phyloP scores from a whole-genome alignment of 495 filamentous ascomycete genomes.

The Lasiosphaeria miniovina region DNA sequence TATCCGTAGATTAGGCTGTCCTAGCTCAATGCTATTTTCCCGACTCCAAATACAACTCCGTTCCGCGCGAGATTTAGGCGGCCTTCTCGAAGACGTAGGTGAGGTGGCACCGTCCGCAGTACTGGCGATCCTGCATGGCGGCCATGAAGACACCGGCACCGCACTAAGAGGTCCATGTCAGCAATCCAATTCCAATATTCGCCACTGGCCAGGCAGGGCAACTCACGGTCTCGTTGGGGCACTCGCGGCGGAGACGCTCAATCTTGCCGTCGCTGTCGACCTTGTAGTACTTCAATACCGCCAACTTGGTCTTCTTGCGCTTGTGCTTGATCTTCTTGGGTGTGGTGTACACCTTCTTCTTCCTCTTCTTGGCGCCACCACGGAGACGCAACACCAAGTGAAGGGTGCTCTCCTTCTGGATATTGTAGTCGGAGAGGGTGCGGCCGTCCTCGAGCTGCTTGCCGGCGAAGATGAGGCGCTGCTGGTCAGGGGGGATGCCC shows the following conservation, averaged over 20 bases:
- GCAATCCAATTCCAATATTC: conserved; percentile 8
- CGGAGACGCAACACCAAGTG: conserved; percentile 97
- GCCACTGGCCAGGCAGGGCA: conserved; percentile 4
- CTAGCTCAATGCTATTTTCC: conserved; percentile 31
- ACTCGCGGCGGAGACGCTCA: conserved; percentile 97
- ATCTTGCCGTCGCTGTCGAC: conserved; percentile 99
- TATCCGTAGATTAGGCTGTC: conserved; percentile 23
- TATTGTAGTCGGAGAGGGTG: conserved; percentile 99
- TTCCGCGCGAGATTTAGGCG: conserved; percentile 18
- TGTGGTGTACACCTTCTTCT: conserved; percentile 99
- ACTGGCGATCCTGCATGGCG: conserved; percentile 99
- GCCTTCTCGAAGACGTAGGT: conserved; percentile 98
- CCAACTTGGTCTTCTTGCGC: conserved; percentile 99
- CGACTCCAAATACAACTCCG: neutral
- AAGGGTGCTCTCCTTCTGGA: conserved; percentile 99
- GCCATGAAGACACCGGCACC: conserved; percentile 99
- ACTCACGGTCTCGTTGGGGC: conserved; percentile 85
- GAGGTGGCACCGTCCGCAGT: conserved; percentile 98
- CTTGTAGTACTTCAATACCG: conserved; percentile 99
- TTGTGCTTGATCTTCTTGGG: conserved; percentile 99
- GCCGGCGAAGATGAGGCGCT: conserved; percentile 99
- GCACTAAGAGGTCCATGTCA: conserved; percentile 57
- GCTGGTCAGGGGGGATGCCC: conserved; percentile 99
- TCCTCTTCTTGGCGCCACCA: conserved; percentile 97
- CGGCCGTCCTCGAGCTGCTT: conserved; percentile 99